Evolutionary conservation across 2,329 filamentous ascomycete species (phyloP), one percentile per base, ranked within the genome.

Genomic region (Tolypocladium guangdongense): DNA sequence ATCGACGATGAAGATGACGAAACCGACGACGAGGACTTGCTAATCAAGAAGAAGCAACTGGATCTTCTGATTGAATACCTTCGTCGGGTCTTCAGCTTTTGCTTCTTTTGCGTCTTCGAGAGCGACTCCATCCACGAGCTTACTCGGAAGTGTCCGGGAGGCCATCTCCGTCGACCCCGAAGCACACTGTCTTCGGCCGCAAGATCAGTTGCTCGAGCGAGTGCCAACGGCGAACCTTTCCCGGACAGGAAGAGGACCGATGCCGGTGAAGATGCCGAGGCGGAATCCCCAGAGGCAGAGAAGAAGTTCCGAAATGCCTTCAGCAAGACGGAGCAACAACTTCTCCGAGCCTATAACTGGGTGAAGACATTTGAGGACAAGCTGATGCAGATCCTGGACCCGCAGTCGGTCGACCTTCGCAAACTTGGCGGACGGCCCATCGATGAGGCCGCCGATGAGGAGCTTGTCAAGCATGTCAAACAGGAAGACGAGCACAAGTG

Each of bases 41-140:
- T 96, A 52, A 80, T 85, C 41, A 93, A 95, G 77, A 97, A 97
- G 80, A 97, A 99, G 77, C 91, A 93, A 64, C 82, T 99, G 50
- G 93, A 99, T 71, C 77, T 99, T 37, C 79, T 96, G 68, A 93
- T 97, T 52, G 93, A 99, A 72, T 99, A 99, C 68, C 79, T 99
- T 55, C 90, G 93, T 51, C 86, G 93, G 18, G 93, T 99, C 51
- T 95, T 95, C 78, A 96, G 93, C 72, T 97, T 99, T 73, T 99
- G 93, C 75, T 96, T 99, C 77, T 99, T 97, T 75, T 99, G 93
- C 68, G 95, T 99, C 6, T 97, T 99, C 61, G 93, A 99, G 71
- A 93, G 90, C 65, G 93, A 99, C 69, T 97, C 92, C 0, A 86
- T 97, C 24, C 93, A 99, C 64, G 93, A 99, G 71, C 77, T 99